Evolutionary conservation across 1,139 yeast species (phyloP), one percentile per base, ranked within the genome.

Genomic region (Torulaspora pretoriensis): DNA sequence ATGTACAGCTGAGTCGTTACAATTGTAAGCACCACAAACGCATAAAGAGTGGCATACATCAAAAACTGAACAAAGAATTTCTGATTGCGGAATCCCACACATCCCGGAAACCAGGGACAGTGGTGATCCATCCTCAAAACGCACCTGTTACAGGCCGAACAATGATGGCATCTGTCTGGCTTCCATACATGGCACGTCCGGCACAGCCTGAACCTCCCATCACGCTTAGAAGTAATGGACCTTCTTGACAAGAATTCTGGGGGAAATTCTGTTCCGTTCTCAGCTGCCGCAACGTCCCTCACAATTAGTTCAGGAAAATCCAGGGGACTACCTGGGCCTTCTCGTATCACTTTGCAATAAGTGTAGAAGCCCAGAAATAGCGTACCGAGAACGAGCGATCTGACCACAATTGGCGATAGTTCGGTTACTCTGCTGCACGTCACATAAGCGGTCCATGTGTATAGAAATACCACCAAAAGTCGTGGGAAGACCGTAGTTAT

Each of bases 51-150:
- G 4, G 79, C 71, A 59, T 84, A 83, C 8, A 73, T 37, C 45
- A 92, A 66, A 59, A 86, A 84, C 64, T 89, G 96, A 17, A 88
- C 64, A 61, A 88, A 90, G 59, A 70, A 78, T 66, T 87, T 85
- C 58, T 87, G 90, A 66, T 90, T 90, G 38, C 68, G 68, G 66
- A 75, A 83, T 0, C 98, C 98, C 45, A 94, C 78, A 63, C 98
- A 92, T 9, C 79, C 73, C 4, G 95, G 80, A 61, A 92, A 89
- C 98, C 98, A 92, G 0, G 98, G 97, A 63, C 98, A 92, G 66
- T 86, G 95, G 60, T 92, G 98, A 66, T 84, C 94, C 92, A 83
- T 83, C 49, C 75, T 71, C 44, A 92, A 70, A 1, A 86, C 74
- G 65, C 98, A 92, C 42, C 67, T 68, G 8, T 79, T 74, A 53